phyloP scores from a whole-genome alignment of 1,284 basidiomycete species.

The Earliella scabrosa region DNA sequence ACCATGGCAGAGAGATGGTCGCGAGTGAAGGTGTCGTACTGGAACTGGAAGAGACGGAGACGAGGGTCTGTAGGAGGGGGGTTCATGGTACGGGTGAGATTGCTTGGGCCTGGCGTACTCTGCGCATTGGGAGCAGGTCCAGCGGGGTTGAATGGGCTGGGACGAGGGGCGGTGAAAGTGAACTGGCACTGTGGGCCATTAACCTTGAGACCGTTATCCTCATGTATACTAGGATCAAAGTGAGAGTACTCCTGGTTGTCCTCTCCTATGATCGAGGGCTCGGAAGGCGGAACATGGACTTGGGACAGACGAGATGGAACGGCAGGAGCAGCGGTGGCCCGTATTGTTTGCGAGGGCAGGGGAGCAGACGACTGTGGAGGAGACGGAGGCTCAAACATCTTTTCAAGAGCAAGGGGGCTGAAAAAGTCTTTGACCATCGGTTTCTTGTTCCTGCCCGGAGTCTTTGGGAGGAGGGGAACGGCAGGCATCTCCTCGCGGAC shows the following conservation, averaged over 20 bases:
- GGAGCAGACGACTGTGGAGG: constrained; percentile 48
- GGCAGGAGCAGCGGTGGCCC: constrained; percentile 32
- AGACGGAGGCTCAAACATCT: constrained; percentile 91
- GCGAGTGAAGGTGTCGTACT: constrained; percentile 93
- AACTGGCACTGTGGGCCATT: constrained; percentile 60
- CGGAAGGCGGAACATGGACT: constrained; percentile 29
- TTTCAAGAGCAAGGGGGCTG: constrained; percentile 81
- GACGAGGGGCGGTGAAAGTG: constrained; percentile 69
- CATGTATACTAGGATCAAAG: background rate
- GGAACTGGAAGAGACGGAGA: constrained; percentile 86
- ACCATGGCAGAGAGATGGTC: constrained; percentile 91
- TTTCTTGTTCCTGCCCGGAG: constrained; percentile 66
- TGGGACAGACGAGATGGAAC: constrained; percentile 43
- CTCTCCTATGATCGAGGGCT: constrained; percentile 9
- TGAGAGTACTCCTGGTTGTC: background rate
- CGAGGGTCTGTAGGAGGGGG: constrained; percentile 68
- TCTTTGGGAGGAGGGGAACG: constrained; percentile 62
- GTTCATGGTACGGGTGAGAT: constrained; percentile 29
- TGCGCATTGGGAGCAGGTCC: constrained; percentile 37
- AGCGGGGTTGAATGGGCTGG: constrained; percentile 42
- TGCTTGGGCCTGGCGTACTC: constrained; percentile 56
- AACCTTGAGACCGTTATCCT: constrained; percentile 35
- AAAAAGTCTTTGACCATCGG: constrained; percentile 79
- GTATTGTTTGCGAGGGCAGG: constrained; percentile 23
- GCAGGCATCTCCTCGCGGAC: constrained; percentile 72